Percentiles rank a stretch among this genome's conserved stretches.
phyloP scores from a whole-genome alignment of 371 early-diverging fungal species.

The Mucor ambiguus region DNA sequence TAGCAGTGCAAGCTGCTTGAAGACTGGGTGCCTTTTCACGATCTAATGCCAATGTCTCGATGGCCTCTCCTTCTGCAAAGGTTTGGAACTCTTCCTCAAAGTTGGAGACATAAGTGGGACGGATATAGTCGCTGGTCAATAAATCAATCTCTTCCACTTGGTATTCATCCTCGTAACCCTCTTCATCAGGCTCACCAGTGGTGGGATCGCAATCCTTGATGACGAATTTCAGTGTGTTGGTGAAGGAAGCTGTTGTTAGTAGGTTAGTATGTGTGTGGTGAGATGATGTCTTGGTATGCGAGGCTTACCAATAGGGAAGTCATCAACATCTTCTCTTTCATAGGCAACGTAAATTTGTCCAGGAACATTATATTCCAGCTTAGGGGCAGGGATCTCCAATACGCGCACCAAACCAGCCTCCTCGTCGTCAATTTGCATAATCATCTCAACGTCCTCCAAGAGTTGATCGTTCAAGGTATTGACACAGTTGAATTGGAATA shows the following conservation, averaged over 20 bases:
- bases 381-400: conserved; percentile 66
- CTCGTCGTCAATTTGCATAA: conserved; percentile 78
- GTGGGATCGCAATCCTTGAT: conserved; percentile 96
- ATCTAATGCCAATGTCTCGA: conserved; percentile 86
- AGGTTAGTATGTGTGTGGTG: not conserved
- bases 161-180: conserved; percentile 96
- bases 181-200: conserved; percentile 87
- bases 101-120: conserved; percentile 66
- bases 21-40: conserved; percentile 67
- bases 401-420: conserved; percentile 63
- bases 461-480: conserved; percentile 94
- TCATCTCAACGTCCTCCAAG: conserved; percentile 88
- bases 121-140: conserved; percentile 85
- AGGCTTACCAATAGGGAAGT: conserved; percentile 54
- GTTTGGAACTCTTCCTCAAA: conserved; percentile 78
- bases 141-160: conserved; percentile 89
- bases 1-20: conserved; percentile 65
- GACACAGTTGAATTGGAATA: conserved; percentile 94
- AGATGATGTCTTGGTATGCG: not conserved
- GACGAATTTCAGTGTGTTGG: conserved; percentile 86
- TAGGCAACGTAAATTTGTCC: conserved; percentile 86
- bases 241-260: conserved; percentile 66
- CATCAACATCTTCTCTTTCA: conserved; percentile 59
- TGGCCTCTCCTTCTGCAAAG: conserved; percentile 69
- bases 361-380: conserved; percentile 80